Evolutionary conservation across 768 basidiomycete genomes (phyloP), one percentile per base, ranked within the genome.

Genomic region (Phaffia tasmanica): DNA sequence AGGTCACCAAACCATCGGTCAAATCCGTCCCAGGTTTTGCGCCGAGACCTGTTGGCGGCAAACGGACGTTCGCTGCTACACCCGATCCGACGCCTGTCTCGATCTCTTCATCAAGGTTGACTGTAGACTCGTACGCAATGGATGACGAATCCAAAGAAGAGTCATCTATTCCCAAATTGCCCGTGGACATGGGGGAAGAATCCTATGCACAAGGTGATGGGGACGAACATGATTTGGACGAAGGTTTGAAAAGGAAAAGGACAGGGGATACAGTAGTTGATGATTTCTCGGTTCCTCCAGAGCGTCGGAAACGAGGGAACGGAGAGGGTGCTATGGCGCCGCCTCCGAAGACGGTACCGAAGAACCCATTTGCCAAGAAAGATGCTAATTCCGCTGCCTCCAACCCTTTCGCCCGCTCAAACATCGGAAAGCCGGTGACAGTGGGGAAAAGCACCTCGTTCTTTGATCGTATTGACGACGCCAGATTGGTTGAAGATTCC

Each of bases 381-480:
- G 63, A 63, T 32, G 19, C 63, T n/a, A 56, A 56, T 35, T 18
- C 63, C 15, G 53, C 35, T 9, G 53, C 30, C 0, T 14, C 63
- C 35, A 63, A 51, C 49, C 64, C 64, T 18, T 65, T 65, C 50
- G 57, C 64, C 5, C 46, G 50, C 23, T 54, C 64, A n/a, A 60
- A 59, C 58, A 25, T 60, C 25, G 57, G 56, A 27, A 64, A 64
- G 46, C n/a, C 67, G 4, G 19, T 50, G 0, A 55, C 62, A 0
- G 18, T 69, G 11, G 50, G 35, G 18, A 63, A 69, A 19, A 63
- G 62, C 3, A 60, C 57, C 14, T 64, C 62, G 42, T 69, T 69
- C 67, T 69, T 69, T 42, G 62, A 64, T 25, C 57, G 67, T 5
- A 58, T 69, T 9, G 67, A 69, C 51, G 67, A 64, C 30, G 57